Base-by-base conservation (phyloP, 1,284 basidiomycete species). In the Wolfiporia cocos region DNA sequence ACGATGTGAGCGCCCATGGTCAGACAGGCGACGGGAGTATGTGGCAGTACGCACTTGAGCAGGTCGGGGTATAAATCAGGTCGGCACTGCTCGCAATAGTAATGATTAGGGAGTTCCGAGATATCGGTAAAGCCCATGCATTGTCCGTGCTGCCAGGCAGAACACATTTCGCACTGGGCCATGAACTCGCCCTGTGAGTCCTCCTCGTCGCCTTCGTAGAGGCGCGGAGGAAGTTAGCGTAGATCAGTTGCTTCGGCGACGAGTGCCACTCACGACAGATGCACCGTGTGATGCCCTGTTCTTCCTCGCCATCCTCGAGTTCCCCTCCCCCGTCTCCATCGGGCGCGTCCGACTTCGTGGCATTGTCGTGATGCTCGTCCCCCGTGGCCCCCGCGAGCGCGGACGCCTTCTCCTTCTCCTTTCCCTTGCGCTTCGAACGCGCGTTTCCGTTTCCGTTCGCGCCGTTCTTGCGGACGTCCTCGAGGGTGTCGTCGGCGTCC, bases 101-200 rank as follows among this genome's bases (percentile, higher is more conserved):
- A 90, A 58, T 82, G 81, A 54, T 87, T 77, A 43, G 84, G 83
- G 23, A 89, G 78, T 55, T 85, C 84, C 48, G 87, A 86, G 61
- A 93, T 89, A 32, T 80, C 81, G 60, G 85, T 80, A 62, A 91
- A 91, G 37, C 95, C 95, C 82, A 99, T 93, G 67, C 95, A 99
- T 23, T 86, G 76, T 15, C 94, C 94, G 64, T 99, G 95, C 66
- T 99, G 95, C 95, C 95, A 99, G 48, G 92, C 91, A 58, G 92
- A 89, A 73, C 95, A 99, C 41, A 76, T 85, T 68, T 99, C 95
- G 68, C 95, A 99, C 64, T 94, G 89, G 39, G 97, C 92, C 92
- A 98, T 97, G 61, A 92, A 87, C 65, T 92, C 91, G 38, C 85
- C 86, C 57, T 88, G 87, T 58, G 18, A 33, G 12, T 29, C 38